Base-by-base conservation (phyloP, 352 stramenopile species). In the Phytophthora tubulina region DNA sequence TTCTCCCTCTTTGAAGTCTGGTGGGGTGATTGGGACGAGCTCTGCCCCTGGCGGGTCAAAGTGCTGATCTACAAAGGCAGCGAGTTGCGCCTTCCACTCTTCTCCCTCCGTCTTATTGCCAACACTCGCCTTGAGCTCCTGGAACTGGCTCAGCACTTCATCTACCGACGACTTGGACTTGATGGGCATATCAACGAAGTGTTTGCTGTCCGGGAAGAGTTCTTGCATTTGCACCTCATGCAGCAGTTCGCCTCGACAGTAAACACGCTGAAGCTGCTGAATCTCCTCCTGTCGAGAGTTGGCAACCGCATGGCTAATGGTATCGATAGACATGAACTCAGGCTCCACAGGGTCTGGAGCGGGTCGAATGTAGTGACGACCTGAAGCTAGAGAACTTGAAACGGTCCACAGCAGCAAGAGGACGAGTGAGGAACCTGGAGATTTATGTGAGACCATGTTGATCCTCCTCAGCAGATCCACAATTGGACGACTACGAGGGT, bases 111-210 rank as follows among this genome's bases (percentile, higher is more conserved):
- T 67, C 17, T 44, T 53, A 13, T 63, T 50, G 10, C 14, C 4
- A 41, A 55, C 60, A 5, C 13, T 58, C 0, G 33, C 42, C 48
- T 76, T 55, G 53, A 75, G 67, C 31, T 67, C 56, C 35, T 73
- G 30, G 54, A 73, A 73, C 49, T 75, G 48, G 17, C 53, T 63
- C 57, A 91, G 82, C 6, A 79, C 78, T 17, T 68, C 27, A 17
- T 84, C 58, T 31, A 89, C 78, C 30, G 73, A 72, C 14, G 69
- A 72, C 13, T 75, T 63, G 30, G 14, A 13, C 67, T 84, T 89
- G 58, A 97, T 82, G 27, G 91, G 87, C 90, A 96, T 96, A 72
- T 97, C 90, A 3, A 97, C 92, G 75, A 97, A 97, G 50, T 91
- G 76, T 58, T 97, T 97, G 76, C 83, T 92, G 72, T 97, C 92